Evolutionary conservation across 805 yeast genomes (phyloP), one percentile per base, ranked within the genome.

Genomic region (Kazachstania viticola): DNA sequence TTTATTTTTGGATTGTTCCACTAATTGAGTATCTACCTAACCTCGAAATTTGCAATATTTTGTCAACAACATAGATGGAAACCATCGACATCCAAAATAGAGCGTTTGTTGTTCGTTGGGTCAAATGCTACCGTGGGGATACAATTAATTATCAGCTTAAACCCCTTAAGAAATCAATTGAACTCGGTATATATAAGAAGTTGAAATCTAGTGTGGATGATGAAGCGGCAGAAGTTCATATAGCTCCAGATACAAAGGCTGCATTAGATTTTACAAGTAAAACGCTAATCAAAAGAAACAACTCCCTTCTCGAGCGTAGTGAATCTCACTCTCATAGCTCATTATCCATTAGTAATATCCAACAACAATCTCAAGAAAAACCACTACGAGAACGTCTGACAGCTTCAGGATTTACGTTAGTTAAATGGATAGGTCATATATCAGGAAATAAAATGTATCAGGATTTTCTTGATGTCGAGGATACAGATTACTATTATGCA

Each of bases 41-140:
- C n/a, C n/a, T n/a, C n/a, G n/a, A n/a, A n/a, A n/a, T n/a, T n/a
- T n/a, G n/a, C n/a, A n/a, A n/a, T n/a, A n/a, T n/a, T n/a, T n/a
- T n/a, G n/a, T n/a, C n/a, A n/a, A n/a, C n/a, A n/a, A 17, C 7
- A 22, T 17, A 21, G 16, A 82, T 85, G 95, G 97, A 88, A 57
- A 76, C 85, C 2, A 69, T 91, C 30, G 96, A 88, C 56, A 74
- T 91, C 16, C 94, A 87, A 46, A 76, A 93, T 30, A 80, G 83
- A 54, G 79, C 91, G 35, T 88, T 82, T 48, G 73, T 85, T 39
- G 81, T 87, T 48, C 83, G 88, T 45, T 91, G 97, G 97, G 75
- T 87, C 33, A 71, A 75, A 39, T 80, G 81, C 5, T 79, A 81
- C 0, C 79, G 73, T 25, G 69, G 74, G 36, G 69, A 77, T 19